These are phyloP conservation scores for Scheffersomyces illinoinensis DNA, from an alignment of 1,139 yeast genomes.

Conservation along the genomic window DNA sequence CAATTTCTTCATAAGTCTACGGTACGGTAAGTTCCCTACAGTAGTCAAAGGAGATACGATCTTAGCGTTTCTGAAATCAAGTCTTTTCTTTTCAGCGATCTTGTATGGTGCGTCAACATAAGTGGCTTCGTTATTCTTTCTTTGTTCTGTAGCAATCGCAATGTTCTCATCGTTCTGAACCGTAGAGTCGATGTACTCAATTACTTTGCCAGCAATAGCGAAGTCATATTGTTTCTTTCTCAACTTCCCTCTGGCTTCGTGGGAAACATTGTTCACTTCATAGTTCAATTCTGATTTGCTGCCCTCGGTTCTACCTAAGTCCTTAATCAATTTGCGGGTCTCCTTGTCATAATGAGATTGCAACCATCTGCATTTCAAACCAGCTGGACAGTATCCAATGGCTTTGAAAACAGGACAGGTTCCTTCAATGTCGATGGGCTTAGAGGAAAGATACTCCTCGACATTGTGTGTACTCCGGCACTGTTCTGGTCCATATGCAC, in stretches of 20 bases:
- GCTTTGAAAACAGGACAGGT: constrained; percentile 81
- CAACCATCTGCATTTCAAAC: constrained; percentile 90
- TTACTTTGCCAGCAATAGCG: constrained; percentile 53
- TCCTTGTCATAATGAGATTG: constrained; percentile 64
- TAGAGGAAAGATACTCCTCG: constrained; percentile 58
- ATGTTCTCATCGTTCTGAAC: constrained; percentile 39
- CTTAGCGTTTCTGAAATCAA: constrained; percentile 71
- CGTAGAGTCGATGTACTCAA: constrained; percentile 54
- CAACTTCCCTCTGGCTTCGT: constrained; percentile 53
- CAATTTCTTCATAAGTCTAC: constrained; percentile 85
- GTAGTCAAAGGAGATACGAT: constrained; percentile 95
- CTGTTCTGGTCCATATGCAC: constrained; percentile 66
- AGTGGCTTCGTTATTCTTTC: constrained; percentile 45
- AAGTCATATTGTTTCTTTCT: constrained; percentile 66
- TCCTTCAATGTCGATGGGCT: constrained; percentile 72
- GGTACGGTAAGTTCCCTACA: constrained; percentile 93
- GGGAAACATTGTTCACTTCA: constrained; percentile 67
- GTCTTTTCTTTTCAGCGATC: constrained; percentile 75
- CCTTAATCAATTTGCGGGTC: constrained; percentile 45
- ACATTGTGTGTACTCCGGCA: constrained; percentile 83
- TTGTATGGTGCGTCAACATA: constrained; percentile 79
- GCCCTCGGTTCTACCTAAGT: constrained; percentile 39
- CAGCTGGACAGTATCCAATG: constrained; percentile 89
- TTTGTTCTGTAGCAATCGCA: constrained; percentile 33
- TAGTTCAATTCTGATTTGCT: constrained; percentile 35